Conservation (phyloP, 768 basidiomycete genomes). For the Tylopilus sp. region DNA sequence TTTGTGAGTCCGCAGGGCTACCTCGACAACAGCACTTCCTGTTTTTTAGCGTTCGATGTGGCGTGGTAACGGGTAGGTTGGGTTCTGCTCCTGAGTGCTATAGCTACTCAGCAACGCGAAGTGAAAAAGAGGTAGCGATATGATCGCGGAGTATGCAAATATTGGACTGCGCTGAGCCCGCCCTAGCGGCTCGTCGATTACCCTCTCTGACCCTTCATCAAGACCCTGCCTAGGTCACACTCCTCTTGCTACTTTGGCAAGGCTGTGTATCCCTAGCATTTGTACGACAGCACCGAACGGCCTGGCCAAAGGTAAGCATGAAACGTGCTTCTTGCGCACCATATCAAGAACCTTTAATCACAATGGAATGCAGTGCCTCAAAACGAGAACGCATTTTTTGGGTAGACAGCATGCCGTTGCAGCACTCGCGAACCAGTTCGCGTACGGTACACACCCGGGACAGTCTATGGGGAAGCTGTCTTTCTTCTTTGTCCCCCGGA, state of each 20-base stretch:
- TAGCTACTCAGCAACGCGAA: not conserved
- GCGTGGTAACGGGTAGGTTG: conserved; percentile 10
- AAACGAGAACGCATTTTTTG: conserved; percentile 72
- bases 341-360: conserved; percentile 13
- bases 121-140: conserved; percentile 7
- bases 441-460: conserved; percentile 26
- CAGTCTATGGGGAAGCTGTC: conserved; percentile 32
- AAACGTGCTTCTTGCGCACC: conserved; percentile 14
- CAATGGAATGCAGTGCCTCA: conserved; percentile 26
- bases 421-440: conserved; percentile 70
- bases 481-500: conserved; percentile 41
- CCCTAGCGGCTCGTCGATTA: not conserved
- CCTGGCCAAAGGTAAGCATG: conserved; percentile 60
- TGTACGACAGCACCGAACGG: conserved; percentile 80
- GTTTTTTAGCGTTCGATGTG: conserved; percentile 12
- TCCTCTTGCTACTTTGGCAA: conserved; percentile 48
- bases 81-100: conserved; percentile 22
- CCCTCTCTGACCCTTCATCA: not conserved
- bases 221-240: conserved; percentile 1
- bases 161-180: conserved; percentile 1
- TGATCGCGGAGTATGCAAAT: conserved; percentile 5
- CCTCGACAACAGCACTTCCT: conserved; percentile 8
- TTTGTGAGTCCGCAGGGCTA: conserved; percentile 7
- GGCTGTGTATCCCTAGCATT: conserved; percentile 71
- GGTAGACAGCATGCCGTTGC: conserved; percentile 73